phyloP scores from a whole-genome alignment of 225 moss, liverwort and hornwort genomes.

The Asterella californica region DNA sequence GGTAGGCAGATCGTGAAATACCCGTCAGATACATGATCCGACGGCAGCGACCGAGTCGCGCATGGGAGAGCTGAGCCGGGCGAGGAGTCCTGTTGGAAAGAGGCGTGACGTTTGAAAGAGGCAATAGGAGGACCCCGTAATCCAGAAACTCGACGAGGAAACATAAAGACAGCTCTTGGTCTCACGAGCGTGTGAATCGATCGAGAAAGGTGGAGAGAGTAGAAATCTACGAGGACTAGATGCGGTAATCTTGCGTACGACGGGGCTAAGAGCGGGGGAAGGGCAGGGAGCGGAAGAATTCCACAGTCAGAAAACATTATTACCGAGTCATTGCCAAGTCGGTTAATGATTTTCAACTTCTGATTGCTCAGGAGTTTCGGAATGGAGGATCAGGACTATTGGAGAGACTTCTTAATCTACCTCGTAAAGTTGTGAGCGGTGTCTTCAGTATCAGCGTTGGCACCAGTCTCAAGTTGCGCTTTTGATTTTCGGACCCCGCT shows the following conservation, averaged over 20 bases:
- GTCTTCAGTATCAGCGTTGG: background rate
- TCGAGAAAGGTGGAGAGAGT: background rate
- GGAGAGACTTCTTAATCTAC: constrained; percentile 12
- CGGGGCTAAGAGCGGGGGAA: background rate
- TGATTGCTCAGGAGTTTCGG: background rate
- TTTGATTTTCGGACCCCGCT: background rate
- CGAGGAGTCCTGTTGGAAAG: background rate
- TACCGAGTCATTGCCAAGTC: background rate
- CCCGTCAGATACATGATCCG: constrained; percentile 1
- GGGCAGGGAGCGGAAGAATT: background rate
- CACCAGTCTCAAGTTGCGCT: background rate
- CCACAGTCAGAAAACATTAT: background rate
- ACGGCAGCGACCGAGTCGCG: background rate
- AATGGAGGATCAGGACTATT: background rate
- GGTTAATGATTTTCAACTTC: background rate
- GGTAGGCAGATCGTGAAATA: background rate
- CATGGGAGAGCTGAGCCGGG: background rate
- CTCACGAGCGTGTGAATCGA: background rate
- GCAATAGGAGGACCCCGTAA: background rate
- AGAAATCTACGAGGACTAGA: background rate
- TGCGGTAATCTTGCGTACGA: background rate
- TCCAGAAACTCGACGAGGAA: background rate
- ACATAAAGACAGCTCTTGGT: background rate
- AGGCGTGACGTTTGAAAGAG: constrained; percentile 12
- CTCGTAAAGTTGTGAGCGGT: background rate